Conservation (phyloP, 495 filamentous ascomycete genomes). For the Echria macrotheca region DNA sequence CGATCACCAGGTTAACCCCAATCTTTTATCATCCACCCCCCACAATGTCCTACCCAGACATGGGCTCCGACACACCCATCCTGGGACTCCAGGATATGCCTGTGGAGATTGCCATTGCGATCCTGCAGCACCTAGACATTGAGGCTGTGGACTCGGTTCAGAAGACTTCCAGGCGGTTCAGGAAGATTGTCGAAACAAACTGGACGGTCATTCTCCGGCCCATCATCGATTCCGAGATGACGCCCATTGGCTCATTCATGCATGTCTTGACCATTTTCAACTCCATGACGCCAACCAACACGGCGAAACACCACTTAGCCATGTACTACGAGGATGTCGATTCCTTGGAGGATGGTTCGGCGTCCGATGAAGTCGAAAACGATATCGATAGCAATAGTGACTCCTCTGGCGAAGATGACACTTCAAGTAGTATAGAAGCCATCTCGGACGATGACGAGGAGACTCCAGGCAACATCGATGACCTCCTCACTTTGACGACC, state of each 20-base stretch:
- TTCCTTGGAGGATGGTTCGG: not conserved
- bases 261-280: conserved; percentile 46
- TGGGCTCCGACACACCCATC: too few relatives aligned
- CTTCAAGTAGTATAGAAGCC: not conserved
- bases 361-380: too few relatives aligned
- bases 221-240: conserved; percentile 46
- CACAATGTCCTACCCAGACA: not conserved
- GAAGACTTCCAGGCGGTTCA: conserved; percentile 16
- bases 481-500: too few relatives aligned
- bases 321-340: not conserved
- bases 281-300: conserved; percentile 34
- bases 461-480: not conserved
- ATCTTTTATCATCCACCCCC: too few relatives aligned
- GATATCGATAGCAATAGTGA: too few relatives aligned
- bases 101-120: conserved; percentile 28
- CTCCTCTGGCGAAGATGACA: not conserved
- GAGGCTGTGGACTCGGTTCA: conserved; percentile 20
- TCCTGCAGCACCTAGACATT: conserved; percentile 28
- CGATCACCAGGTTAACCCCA: too few relatives aligned
- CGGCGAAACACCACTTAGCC: not conserved
- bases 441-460: not conserved
- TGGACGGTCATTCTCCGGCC: conserved; percentile 20
- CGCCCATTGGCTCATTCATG: conserved; percentile 54
- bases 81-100: conserved; percentile 14
- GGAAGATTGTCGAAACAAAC: conserved; percentile 17